Evolutionary conservation across 2,329 filamentous ascomycete genomes (phyloP), one percentile per base, ranked within the genome.

Genomic region (Xylaria sp.): DNA sequence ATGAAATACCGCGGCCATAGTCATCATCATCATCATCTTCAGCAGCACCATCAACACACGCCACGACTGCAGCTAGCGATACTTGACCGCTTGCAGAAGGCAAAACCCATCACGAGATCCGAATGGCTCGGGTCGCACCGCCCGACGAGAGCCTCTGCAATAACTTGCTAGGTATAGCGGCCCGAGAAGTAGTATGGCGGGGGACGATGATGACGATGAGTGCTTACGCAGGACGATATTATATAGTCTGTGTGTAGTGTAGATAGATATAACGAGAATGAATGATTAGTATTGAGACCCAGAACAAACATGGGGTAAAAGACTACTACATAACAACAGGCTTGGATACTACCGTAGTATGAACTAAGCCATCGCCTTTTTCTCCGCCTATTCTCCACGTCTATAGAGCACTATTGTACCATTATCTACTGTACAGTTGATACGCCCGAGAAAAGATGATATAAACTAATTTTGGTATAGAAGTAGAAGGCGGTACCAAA

Each of bases 101-200:
- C 28, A 39, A 39, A 39, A n/a, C 33, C 23, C 25, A 18, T 66
- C 63, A 66, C 48, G 55, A 58, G 49, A 52, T 43, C n/a, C 25
- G 59, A n/a, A 46, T 57, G 36, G 39, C 64, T 67, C 64, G 64
- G 67, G 67, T 67, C 60, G 67, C 60, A 67, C 67, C 49, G 59
- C 49, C 67, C 67, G 64, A 66, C 7, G 52, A 69, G 49, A 63
- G 48, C 63, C 57, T 66, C 57, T 55, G 52, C 66, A 48, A 55
- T 49, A 31, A 58, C 28, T n/a, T 18, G 46, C 10, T 13, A 64
- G n/a, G 25, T 43, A 58, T 52, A 33, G 41, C 28, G 25, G 43
- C 23, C 56, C 31, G 57, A 46, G 43, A 62, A 6, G n/a, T 15
- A 28, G 59, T 31, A 56, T 7, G 39, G 48, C 33, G 33, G 60